Base-by-base conservation (phyloP, 192 early-diverging fungal genomes). In the Coemansia sp. region DNA sequence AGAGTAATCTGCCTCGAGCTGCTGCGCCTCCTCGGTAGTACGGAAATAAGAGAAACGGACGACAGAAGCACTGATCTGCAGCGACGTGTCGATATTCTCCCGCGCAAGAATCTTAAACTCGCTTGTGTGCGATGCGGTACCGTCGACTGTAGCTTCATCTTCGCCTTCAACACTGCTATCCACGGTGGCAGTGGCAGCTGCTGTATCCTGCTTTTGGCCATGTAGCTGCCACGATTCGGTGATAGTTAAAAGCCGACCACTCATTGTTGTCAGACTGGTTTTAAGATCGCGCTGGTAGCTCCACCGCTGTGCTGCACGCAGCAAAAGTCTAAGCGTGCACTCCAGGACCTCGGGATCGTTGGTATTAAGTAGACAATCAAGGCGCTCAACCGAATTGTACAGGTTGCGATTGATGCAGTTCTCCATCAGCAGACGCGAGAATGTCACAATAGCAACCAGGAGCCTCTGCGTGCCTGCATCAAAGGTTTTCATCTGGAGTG, bases 361-460 rank as follows among this genome's bases (percentile, higher is more conserved):
- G 27, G 92, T 84, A 59, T 87, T 75, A n/a, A 98, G 82, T 27
- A 96, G 67, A 47, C 85, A 80, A 57, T 82, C 85, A 23, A 97
- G 78, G 64, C 93, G 89, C 86, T 94, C 81, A 4, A 82, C 64
- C 38, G 93, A 96, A 54, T 84, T 91, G 70, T 97, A 99, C 22
- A 97, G 74, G 57, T 90, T 93, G 42, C 97, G 83, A 64, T 95
- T 98, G 43, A 94, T 93, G 61, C 92, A 94, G 67, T 92, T 93
- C 66, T 99, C 95, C 78, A 95, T 87, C 51, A 99, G 73, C 15
- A 88, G 62, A 17, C 86, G 83, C 39, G 91, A 88, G 46, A 96
- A 89, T 40, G 78, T 55, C 50, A 96, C 62, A 39, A 95, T 84
- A 0, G 87, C 82, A 1, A 91, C 61, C 33, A 89, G 47, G 21